phyloP scores from a whole-genome alignment of 2,329 filamentous ascomycete genomes.

The Corniculantispora saksenae region DNA sequence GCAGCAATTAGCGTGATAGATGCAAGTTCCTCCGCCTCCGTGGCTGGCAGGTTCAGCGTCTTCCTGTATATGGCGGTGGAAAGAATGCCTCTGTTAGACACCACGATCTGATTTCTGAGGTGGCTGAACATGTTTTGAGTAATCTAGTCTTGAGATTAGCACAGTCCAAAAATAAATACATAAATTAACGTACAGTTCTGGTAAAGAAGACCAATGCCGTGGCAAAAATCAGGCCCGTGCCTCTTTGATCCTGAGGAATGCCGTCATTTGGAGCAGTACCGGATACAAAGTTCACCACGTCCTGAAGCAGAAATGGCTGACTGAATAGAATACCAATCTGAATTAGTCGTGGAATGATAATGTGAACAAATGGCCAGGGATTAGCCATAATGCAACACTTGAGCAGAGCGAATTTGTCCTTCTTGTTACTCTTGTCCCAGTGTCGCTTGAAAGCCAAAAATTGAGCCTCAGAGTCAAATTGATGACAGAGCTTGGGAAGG shows the following conservation, averaged over 20 bases:
- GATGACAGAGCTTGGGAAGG: neutral
- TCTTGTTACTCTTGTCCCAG: neutral
- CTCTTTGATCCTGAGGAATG: neutral
- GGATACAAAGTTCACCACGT: neutral
- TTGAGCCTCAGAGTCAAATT: neutral
- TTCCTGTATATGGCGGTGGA: neutral
- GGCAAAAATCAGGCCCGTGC: neutral
- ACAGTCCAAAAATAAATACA: neutral
- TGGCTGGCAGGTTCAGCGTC: neutral
- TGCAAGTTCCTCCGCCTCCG: neutral
- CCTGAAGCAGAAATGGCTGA: neutral
- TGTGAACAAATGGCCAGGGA: neutral
- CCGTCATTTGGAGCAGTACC: neutral
- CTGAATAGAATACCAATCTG: neutral
- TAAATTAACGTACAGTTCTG: neutral
- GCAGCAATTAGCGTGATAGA: neutral
- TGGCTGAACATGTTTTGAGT: neutral
- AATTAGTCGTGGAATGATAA: neutral
- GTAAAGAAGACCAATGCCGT: neutral
- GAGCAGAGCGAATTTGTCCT: neutral
- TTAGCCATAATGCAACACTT: neutral
- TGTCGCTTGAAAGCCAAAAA: neutral
- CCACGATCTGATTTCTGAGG: neutral
- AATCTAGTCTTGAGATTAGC: neutral
- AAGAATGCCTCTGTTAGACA: neutral